A percentile compares a stretch with the other conserved stretches of the same genome.
phyloP scores from a whole-genome alignment of 2,329 filamentous ascomycete species.

The Phyllosticta citriasiana region DNA sequence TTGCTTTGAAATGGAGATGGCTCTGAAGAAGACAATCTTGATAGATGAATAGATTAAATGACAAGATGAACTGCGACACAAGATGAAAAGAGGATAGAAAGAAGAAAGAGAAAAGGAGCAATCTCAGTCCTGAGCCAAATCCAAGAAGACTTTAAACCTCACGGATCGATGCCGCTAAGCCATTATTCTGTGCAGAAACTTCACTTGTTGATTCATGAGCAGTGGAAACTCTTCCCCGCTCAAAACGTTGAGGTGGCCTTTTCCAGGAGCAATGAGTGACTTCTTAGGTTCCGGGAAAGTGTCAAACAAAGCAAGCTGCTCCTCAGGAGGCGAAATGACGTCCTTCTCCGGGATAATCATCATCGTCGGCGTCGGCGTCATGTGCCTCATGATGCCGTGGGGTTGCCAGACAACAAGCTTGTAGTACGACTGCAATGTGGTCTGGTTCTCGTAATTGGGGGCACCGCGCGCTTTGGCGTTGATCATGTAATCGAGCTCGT shows the following conservation, averaged over 20 bases:
- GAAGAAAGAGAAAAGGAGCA: too few species aligned
- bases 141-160: neutral
- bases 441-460: constrained; percentile 15
- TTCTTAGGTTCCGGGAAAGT: constrained; percentile 16
- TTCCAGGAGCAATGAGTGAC: constrained; percentile 15
- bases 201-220: constrained; percentile 13
- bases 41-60: too few species aligned
- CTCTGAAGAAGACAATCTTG: too few species aligned
- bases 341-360: constrained; percentile 20
- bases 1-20: too few species aligned
- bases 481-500: neutral
- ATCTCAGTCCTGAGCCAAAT: too few species aligned
- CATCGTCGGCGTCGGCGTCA: constrained; percentile 20
- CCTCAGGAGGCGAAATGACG: constrained; percentile 15
- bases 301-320: constrained; percentile 16
- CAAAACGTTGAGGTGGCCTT: constrained; percentile 20
- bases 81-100: too few species aligned
- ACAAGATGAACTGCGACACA: too few species aligned
- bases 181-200: neutral
- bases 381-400: constrained; percentile 1
- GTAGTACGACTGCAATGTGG: constrained; percentile 24
- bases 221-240: constrained; percentile 14
- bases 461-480: neutral
- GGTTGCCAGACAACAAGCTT: constrained; percentile 11
- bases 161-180: neutral